Evolutionary conservation across 805 yeast species (phyloP).

Genomic region (Sungouiozyma ichnusensis): DNA sequence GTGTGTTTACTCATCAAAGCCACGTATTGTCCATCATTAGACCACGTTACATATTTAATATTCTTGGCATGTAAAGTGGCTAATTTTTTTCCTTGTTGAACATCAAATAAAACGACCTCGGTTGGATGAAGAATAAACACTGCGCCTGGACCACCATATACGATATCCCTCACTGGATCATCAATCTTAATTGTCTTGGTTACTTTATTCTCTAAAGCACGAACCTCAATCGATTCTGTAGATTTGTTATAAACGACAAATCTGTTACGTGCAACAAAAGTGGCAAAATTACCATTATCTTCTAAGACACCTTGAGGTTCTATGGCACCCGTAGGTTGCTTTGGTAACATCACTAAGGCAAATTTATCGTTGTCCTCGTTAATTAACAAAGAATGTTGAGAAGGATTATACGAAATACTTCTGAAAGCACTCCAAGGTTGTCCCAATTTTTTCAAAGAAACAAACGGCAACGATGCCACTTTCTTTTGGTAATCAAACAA

Average conservation of each 20-base stretch:
- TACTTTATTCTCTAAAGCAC: constrained; percentile 68
- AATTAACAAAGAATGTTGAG: constrained; percentile 77
- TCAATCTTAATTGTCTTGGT: constrained; percentile 76
- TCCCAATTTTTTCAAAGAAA: constrained; percentile 76
- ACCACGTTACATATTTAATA: constrained; percentile 85
- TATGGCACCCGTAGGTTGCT: constrained; percentile 84
- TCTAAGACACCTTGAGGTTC: constrained; percentile 75
- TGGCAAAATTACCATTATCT: constrained; percentile 78
- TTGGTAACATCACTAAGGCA: constrained; percentile 69
- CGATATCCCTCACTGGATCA: constrained; percentile 56
- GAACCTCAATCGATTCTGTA: constrained; percentile 61
- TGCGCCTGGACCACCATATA: constrained; percentile 73
- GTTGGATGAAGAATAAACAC: constrained; percentile 63
- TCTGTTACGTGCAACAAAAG: constrained; percentile 90
- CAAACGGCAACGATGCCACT: constrained; percentile 63
- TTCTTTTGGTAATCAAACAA: constrained; percentile 57
- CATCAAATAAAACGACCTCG: constrained; percentile 75
- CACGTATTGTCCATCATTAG: constrained; percentile 73
- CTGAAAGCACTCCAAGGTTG: constrained; percentile 79
- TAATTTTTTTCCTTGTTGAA: constrained; percentile 78
- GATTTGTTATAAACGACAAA: constrained; percentile 69
- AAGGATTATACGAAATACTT: constrained; percentile 80
- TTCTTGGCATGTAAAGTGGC: constrained; percentile 60
- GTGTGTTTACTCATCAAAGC: constrained; percentile 90
- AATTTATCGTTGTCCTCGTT: constrained; percentile 60